Percentiles rank a stretch among this genome's conserved stretches.
Evolutionary conservation across 371 early-diverging fungal species (phyloP).

Genomic region (Haplosporangium sp.): DNA sequence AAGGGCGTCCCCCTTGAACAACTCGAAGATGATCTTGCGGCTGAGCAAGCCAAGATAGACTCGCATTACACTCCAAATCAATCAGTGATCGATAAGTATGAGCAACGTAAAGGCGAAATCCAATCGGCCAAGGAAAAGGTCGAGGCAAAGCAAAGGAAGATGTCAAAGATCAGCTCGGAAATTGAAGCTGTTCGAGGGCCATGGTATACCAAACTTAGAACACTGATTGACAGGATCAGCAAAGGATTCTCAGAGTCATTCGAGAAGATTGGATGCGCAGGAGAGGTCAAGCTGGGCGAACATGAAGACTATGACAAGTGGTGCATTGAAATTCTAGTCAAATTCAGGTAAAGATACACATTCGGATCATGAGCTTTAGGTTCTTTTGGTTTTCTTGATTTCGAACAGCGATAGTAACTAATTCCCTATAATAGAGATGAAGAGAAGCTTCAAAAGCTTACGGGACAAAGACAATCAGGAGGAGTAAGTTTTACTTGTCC

Average conservation of each 20-base stretch:
- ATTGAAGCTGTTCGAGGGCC: constrained; percentile 56
- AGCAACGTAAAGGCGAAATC: constrained; percentile 67
- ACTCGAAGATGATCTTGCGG: constrained; percentile 64
- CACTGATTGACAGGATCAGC: constrained; percentile 73
- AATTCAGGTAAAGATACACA: constrained; percentile 71
- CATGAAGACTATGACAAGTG: constrained; percentile 92
- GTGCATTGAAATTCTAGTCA: constrained; percentile 96
- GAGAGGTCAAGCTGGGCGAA: constrained; percentile 81
- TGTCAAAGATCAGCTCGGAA: constrained; percentile 50
- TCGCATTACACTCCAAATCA: constrained; percentile 62
- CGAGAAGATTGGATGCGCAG: constrained; percentile 87
- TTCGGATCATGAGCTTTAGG: neutral
- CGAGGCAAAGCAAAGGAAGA: constrained; percentile 34
- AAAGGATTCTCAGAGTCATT: constrained; percentile 82
- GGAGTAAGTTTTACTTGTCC: constrained; percentile 69
- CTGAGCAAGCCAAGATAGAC: constrained; percentile 63
- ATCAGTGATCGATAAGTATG: constrained; percentile 74
- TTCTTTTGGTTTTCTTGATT: neutral
- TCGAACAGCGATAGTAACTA: neutral
- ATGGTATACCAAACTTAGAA: constrained; percentile 78
- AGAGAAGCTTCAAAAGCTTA: constrained; percentile 90
- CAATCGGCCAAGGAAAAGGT: constrained; percentile 55
- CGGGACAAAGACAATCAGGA: constrained; percentile 96
- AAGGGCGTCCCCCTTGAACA: constrained; percentile 57
- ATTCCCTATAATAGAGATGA: constrained; percentile 65